These are phyloP conservation scores for Chaetomium sp. DNA, from an alignment of 2,329 filamentous ascomycete genomes.

Conservation along the genomic window DNA sequence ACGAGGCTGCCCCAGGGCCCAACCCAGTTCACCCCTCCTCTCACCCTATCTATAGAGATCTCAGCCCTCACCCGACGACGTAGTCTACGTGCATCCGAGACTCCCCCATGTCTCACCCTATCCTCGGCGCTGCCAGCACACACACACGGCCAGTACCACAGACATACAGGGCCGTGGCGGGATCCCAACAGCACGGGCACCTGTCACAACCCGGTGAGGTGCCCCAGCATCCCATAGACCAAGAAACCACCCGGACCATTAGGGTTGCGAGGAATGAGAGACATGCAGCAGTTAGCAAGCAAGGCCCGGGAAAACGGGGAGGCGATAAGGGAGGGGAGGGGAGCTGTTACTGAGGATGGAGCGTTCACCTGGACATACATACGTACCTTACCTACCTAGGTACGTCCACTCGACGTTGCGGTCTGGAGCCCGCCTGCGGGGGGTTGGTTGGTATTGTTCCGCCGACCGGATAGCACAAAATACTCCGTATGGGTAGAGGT, in stretches of 20 bases:
- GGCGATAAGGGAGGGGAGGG: neutral
- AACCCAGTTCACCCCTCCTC: neutral
- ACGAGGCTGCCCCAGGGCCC: neutral
- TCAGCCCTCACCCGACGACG: neutral
- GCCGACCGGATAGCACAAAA: neutral
- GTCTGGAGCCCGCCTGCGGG: neutral
- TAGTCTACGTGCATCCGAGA: neutral
- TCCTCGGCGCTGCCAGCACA: constrained; percentile 1
- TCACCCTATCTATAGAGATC: neutral
- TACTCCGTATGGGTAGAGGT: neutral
- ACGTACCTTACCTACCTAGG: too few species aligned
- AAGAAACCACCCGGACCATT: neutral
- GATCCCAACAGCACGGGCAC: neutral
- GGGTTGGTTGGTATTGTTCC: neutral
- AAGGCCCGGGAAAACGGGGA: neutral
- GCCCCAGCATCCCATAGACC: neutral
- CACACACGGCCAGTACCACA: neutral
- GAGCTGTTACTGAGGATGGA: neutral
- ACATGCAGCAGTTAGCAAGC: neutral
- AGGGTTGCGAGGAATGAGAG: neutral
- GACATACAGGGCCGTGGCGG: neutral
- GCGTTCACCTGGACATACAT: neutral
- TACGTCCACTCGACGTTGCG: neutral
- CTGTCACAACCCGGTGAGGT: neutral
- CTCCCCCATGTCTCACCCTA: neutral